phyloP scores from a whole-genome alignment of 2,329 filamentous ascomycete genomes.

The Nigrograna mackinnonii region DNA sequence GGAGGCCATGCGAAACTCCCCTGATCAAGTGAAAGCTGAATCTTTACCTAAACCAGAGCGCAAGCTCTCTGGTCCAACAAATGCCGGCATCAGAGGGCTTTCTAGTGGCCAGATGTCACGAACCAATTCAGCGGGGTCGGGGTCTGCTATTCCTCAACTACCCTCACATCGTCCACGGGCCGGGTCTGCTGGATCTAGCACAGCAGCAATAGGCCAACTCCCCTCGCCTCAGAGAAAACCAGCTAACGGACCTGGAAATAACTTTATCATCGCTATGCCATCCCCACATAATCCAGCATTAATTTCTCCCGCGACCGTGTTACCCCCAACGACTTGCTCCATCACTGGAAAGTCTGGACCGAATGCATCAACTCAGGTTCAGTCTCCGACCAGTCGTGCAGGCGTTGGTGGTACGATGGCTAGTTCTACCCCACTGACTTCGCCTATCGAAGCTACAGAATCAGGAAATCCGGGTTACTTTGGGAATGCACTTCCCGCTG shows the following conservation, averaged over 20 bases:
- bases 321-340: conserved; percentile 22
- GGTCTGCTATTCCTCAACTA: conserved; percentile 5
- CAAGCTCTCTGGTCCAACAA: conserved; percentile 5
- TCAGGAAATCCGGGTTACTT: conserved; percentile 5
- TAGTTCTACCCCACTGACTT: conserved; percentile 23
- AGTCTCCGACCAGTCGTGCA: conserved; percentile 16
- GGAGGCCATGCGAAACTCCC: conserved; percentile 23
- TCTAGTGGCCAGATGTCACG: conserved; percentile 1
- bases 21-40: conserved; percentile 3
- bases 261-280: conserved; percentile 32
- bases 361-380: conserved; percentile 5
- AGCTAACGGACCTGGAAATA: conserved; percentile 21
- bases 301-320: conserved; percentile 17
- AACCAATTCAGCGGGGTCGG: conserved; percentile 1
- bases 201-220: conserved; percentile 5
- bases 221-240: conserved; percentile 13
- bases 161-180: conserved; percentile 11
- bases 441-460: conserved; percentile 18
- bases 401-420: conserved; percentile 36
- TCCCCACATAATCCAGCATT: conserved; percentile 34
- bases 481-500: conserved; percentile 3
- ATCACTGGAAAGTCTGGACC: conserved; percentile 23
- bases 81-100: neutral
- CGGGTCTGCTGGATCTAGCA: conserved; percentile 17
- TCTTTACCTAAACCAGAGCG: conserved; percentile 1